Conservation (phyloP, 1,284 basidiomycete species). For the Cutaneotrichosporon sp. region DNA sequence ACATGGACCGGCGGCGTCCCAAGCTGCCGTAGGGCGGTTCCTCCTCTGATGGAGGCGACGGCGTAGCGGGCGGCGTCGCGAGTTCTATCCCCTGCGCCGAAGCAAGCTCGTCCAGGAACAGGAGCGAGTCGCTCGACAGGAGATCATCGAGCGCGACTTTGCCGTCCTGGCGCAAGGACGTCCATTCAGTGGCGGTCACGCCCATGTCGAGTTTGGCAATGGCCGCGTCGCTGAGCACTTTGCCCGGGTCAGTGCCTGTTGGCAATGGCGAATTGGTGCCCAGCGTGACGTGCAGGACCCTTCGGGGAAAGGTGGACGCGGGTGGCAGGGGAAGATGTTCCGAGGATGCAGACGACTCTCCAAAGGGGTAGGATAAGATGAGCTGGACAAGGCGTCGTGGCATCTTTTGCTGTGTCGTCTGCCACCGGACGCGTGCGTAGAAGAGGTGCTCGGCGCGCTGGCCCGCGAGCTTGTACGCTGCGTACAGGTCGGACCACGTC, state of each 20-base stretch:
- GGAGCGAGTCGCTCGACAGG: conserved; percentile 18
- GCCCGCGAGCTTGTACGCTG: conserved; percentile 31
- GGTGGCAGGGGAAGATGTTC: conserved; percentile 29
- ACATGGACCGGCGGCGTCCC: conserved; percentile 21
- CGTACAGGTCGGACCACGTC: conserved; percentile 31
- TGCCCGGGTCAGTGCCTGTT: conserved; percentile 15
- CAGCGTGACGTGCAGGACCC: conserved; percentile 27
- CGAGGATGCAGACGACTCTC: conserved; percentile 24
- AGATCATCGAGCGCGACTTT: conserved; percentile 16
- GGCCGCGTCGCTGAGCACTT: conserved; percentile 14
- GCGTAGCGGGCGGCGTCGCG: conserved; percentile 4
- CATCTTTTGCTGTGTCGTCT: conserved; percentile 31
- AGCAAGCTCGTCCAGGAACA: conserved; percentile 15
- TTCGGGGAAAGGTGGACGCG: conserved; percentile 27
- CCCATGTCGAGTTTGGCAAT: conserved; percentile 15
- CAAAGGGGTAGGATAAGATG: conserved; percentile 37
- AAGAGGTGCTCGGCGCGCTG: conserved; percentile 36
- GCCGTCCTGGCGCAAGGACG: conserved; percentile 4
- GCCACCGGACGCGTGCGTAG: conserved; percentile 37
- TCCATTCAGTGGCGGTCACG: conserved; percentile 5
- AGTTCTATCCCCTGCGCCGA: conserved; percentile 9
- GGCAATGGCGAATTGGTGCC: conserved; percentile 16
- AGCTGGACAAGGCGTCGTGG: conserved; percentile 32
- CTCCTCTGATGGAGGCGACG: not conserved
- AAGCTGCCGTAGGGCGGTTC: conserved; percentile 15